phyloP scores from a whole-genome alignment of 2,329 filamentous ascomycete genomes.

The Botrytis porri region DNA sequence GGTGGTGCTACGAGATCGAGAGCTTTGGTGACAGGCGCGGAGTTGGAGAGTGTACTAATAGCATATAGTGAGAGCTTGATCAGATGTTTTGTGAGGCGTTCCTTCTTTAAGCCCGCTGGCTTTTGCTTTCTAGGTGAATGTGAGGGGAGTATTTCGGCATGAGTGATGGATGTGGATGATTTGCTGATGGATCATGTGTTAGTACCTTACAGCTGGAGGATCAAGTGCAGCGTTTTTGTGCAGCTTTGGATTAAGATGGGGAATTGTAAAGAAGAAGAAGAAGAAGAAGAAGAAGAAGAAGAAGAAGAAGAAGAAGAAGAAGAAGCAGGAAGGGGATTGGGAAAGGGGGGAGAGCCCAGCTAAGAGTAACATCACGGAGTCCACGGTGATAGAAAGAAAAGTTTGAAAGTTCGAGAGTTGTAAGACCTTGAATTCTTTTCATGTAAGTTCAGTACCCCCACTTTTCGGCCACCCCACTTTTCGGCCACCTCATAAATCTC shows the following conservation, averaged over 20 bases:
- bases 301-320: background rate
- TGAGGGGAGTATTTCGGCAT: background rate
- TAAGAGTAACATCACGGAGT: background rate
- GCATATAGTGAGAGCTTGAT: background rate
- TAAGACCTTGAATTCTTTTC: background rate
- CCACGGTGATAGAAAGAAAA: background rate
- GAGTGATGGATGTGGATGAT: background rate
- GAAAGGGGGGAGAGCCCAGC: background rate
- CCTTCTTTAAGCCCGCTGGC: background rate
- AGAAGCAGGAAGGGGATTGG: background rate
- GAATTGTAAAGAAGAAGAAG: background rate
- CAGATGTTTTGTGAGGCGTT: background rate
- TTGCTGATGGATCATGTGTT: background rate
- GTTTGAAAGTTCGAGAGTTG: background rate
- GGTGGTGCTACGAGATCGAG: background rate
- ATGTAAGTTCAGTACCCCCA: no score
- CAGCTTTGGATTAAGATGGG: background rate
- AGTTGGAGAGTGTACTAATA: background rate
- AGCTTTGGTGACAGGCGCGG: background rate
- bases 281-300: constrained; percentile 1
- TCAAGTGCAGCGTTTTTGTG: background rate
- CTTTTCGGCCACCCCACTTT: no score
- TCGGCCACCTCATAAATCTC: no score
- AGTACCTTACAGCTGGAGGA: background rate
- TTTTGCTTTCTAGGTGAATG: background rate